Conservation (phyloP, 1,284 basidiomycete genomes). For the Trichosporon sp. region DNA sequence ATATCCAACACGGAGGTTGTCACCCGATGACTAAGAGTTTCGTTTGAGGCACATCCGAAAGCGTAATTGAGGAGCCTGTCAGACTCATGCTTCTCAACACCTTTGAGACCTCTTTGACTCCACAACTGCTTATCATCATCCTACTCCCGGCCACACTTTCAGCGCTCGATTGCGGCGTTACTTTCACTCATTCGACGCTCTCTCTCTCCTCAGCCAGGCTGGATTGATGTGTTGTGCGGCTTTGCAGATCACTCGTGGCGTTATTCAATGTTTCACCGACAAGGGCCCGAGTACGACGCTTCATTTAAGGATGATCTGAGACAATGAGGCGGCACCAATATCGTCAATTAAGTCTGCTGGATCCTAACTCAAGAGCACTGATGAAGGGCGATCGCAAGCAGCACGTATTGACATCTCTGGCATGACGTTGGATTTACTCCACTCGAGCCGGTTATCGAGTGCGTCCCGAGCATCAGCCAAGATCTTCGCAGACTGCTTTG, state of each 20-base stretch:
- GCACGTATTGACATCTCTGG: too few relatives aligned
- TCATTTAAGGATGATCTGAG: background rate
- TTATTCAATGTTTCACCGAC: background rate
- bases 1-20: background rate
- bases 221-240: background rate
- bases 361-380: too few relatives aligned
- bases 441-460: too few relatives aligned
- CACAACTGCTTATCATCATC: background rate
- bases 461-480: too few relatives aligned
- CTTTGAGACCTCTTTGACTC: too few relatives aligned
- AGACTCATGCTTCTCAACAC: background rate
- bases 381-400: too few relatives aligned
- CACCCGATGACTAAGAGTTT: background rate
- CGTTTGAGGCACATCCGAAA: background rate
- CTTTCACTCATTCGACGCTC: too few relatives aligned
- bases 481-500: too few relatives aligned
- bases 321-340: background rate
- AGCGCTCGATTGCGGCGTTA: background rate
- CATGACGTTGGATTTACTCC: too few relatives aligned
- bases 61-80: background rate
- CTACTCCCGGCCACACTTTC: background rate
- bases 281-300: background rate
- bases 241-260: background rate
- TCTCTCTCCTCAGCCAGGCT: too few relatives aligned
- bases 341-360: background rate